Evolutionary conservation across 2,329 filamentous ascomycete genomes (phyloP), one percentile per base, ranked within the genome.

Genomic region (Pseudohalonectria lignicola): DNA sequence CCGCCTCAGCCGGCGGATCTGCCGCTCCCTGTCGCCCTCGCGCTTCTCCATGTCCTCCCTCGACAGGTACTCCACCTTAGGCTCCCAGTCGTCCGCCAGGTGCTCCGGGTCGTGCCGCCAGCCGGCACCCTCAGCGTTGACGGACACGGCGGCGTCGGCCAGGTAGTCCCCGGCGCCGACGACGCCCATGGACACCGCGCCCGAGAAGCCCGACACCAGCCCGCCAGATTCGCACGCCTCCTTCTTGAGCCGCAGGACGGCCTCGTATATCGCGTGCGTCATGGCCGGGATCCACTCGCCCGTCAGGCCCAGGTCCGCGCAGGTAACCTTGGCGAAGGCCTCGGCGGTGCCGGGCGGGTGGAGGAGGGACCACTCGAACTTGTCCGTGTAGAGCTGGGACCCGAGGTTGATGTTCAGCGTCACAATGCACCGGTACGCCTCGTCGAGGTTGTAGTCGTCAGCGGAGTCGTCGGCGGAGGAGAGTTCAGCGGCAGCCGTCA

Each of bases 1-100:
- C 54, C 92, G 74, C 40, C 92, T 75, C 45, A 95, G 63, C 42
- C 92, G 74, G 41, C 92, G 74, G 29, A 95, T 82, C 59, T 96
- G 86, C 39, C 92, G 72, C 60, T 98, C 92, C 31, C 92, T 76
- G 54, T 98, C 92, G 37, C 86, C 86, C 59, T 98, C 92, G 20
- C 92, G 77, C 64, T 94, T 94, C 61, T 98, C 92, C 39, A 98
- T 96, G 54, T 98, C 92, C 50, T 98, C 92, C 50, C 94, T 94
- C 29, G 82, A 88, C 2, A 98, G 63, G 0, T 73, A 69, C 56
- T 90, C 85, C 8, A 92, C 70, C 63, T 84, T 86, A 6, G 85
- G 82, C 53, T 87, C 83, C 85, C 85, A 92, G 43, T 84, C 80
- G 45, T 85, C 81, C 7, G 75, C 88, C 4, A 96, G 70, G 42